Conservation (phyloP, 2,329 filamentous ascomycete species). For the Pseudogymnoascus sp. region DNA sequence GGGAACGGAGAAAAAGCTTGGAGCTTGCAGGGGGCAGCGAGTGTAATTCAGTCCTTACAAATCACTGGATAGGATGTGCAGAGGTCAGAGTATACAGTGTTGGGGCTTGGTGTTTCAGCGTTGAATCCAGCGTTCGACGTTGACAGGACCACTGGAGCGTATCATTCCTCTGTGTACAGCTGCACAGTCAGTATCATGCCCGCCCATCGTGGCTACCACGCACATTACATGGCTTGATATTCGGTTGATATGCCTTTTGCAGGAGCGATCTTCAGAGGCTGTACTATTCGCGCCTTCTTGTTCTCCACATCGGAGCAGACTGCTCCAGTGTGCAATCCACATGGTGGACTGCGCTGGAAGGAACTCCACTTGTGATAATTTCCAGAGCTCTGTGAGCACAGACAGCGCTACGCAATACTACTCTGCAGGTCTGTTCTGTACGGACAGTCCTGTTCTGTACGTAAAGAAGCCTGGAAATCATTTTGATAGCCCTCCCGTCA, state of each 20-base stretch:
- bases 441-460: background rate
- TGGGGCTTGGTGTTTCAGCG: background rate
- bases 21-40: background rate
- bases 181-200: background rate
- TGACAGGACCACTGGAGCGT: background rate
- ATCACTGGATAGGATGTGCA: background rate
- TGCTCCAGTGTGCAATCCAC: background rate
- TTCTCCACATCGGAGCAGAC: background rate
- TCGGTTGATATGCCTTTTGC: background rate
- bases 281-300: background rate
- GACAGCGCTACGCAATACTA: background rate
- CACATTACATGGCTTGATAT: background rate
- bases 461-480: background rate
- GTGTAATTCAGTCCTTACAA: background rate
- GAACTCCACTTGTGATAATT: background rate
- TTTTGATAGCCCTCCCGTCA: background rate
- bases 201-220: background rate
- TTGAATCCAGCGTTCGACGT: background rate
- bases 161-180: background rate
- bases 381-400: background rate
- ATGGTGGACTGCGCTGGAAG: background rate
- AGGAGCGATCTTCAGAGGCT: constrained; percentile 2
- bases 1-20: background rate
- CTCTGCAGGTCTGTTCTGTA: background rate
- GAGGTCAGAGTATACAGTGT: background rate